Conservation (phyloP, 495 filamentous ascomycete species). For the Penicillium robsamsonii region DNA sequence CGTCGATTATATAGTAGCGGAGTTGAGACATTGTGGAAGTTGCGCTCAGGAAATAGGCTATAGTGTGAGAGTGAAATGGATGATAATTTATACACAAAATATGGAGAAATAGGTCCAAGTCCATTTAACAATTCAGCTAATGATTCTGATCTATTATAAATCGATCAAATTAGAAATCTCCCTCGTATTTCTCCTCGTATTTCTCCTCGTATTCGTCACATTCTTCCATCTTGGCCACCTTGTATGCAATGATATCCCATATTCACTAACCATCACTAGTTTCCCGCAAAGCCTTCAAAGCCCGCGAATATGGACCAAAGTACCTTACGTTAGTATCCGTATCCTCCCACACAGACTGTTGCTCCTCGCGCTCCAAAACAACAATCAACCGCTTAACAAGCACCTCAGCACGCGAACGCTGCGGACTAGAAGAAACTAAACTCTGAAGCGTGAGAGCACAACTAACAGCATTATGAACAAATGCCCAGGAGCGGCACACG, state of each 20-base stretch:
- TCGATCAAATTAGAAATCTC: background rate
- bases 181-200: background rate
- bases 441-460: slow-evolving; percentile 23
- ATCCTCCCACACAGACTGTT: slow-evolving; percentile 24
- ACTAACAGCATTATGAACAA: slow-evolving; percentile 29
- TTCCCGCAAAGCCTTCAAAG: slow-evolving; percentile 19
- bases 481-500: slow-evolving; percentile 23
- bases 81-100: background rate
- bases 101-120: background rate
- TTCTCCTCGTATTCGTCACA: slow-evolving; percentile 2
- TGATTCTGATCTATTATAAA: background rate
- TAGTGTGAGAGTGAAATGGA: background rate
- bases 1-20: slow-evolving; percentile 14
- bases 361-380: slow-evolving; percentile 21
- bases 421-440: background rate
- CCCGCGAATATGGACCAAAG: slow-evolving; percentile 27
- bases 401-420: background rate
- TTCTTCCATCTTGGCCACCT: background rate
- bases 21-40: slow-evolving; percentile 3
- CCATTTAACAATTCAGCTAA: background rate
- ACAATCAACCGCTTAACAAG: slow-evolving; percentile 14
- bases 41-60: background rate
- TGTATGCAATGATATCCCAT: background rate
- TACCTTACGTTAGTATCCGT: slow-evolving; percentile 25
- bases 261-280: background rate